phyloP scores from a whole-genome alignment of 2,329 filamentous ascomycete species.

The Aspergillus hiratsukae region DNA sequence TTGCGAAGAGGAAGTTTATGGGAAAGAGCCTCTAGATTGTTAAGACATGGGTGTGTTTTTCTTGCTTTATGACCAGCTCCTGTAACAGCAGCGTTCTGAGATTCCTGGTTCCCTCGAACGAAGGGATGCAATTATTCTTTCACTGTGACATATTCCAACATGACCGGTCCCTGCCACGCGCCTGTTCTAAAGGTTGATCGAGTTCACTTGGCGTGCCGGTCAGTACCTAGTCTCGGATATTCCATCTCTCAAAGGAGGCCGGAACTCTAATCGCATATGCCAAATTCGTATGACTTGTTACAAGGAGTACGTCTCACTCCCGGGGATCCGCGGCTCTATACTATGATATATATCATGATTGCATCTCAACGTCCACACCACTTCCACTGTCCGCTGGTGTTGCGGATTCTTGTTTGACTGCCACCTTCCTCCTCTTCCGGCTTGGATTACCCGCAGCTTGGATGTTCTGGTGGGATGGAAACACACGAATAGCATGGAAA shows the following conservation, averaged over 20 bases:
- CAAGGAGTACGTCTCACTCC: not conserved
- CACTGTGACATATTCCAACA: not conserved
- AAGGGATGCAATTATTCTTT: not conserved
- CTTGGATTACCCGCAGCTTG: constrained; percentile 73
- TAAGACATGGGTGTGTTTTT: constrained; percentile 17
- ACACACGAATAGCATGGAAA: constrained; percentile 75
- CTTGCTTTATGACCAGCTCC: constrained; percentile 6
- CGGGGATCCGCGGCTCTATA: not conserved
- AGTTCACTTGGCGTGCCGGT: not conserved
- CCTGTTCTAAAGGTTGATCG: not conserved
- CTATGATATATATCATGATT: constrained; percentile 12
- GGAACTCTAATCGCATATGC: not conserved
- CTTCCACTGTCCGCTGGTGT: constrained; percentile 17
- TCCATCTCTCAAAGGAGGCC: not conserved
- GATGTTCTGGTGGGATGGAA: constrained; percentile 74
- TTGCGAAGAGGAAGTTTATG: constrained; percentile 99
- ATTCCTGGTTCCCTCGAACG: not conserved
- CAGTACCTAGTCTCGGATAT: not conserved
- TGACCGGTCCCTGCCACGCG: not conserved
- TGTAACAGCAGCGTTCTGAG: not conserved
- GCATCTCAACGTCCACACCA: constrained; percentile 29
- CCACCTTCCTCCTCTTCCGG: constrained; percentile 62
- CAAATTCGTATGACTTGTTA: not conserved
- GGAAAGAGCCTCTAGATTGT: constrained; percentile 71
- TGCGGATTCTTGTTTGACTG: constrained; percentile 19